Percentiles rank a stretch among this genome's conserved stretches.
These are phyloP conservation scores for Penicillium nucicola DNA, from an alignment of 495 filamentous ascomycete genomes.

Conservation along the genomic window DNA sequence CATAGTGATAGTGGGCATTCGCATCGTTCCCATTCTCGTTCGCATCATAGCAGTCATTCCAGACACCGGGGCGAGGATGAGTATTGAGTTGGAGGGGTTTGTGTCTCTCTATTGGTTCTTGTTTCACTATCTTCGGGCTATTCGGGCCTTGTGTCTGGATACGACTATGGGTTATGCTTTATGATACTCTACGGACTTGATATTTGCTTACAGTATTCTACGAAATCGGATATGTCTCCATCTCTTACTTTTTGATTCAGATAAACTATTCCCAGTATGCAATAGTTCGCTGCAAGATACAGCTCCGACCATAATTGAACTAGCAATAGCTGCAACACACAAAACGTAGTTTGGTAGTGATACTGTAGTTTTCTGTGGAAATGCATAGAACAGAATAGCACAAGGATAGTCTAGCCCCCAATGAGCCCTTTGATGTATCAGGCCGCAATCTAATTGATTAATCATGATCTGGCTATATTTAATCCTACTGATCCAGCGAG, in stretches of 20 bases:
- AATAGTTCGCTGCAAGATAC: too few species aligned
- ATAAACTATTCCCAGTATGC: too few species aligned
- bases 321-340: too few species aligned
- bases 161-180: background rate
- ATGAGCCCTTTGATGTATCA: too few species aligned
- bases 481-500: too few species aligned
- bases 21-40: background rate
- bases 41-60: background rate
- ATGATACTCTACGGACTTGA: background rate
- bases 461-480: too few species aligned
- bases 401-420: too few species aligned
- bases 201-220: background rate
- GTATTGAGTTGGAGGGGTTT: background rate
- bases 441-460: too few species aligned
- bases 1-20: slow-evolving; percentile 1
- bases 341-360: too few species aligned
- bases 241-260: background rate
- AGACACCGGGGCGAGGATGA: slow-evolving; percentile 1
- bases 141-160: background rate
- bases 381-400: too few species aligned
- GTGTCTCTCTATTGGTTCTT: background rate
- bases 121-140: background rate
- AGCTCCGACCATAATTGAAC: too few species aligned
- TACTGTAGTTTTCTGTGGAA: too few species aligned
- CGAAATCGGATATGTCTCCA: background rate